These are phyloP conservation scores for Pontederia crassipes DNA, from an alignment of 176 grass and related monocot genomes.

Conservation along the genomic window DNA sequence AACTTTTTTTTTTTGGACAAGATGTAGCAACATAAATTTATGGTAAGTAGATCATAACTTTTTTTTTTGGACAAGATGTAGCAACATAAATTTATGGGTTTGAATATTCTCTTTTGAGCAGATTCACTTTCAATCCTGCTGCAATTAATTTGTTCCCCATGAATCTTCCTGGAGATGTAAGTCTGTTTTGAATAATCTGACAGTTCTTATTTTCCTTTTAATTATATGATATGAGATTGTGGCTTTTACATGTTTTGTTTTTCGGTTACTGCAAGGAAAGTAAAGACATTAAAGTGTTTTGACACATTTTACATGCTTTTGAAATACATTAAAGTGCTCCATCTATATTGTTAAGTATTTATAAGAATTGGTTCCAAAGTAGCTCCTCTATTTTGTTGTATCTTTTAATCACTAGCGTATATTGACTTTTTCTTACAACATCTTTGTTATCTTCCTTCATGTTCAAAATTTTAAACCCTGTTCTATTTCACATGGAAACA, in stretches of 20 bases:
- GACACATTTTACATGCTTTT: too few species aligned
- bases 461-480: too few species aligned
- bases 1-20: neutral
- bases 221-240: neutral
- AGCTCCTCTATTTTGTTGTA: too few species aligned
- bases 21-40: neutral
- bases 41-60: neutral
- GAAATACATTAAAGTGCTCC: too few species aligned
- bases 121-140: constrained; percentile 82
- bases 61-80: neutral
- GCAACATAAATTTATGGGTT: neutral
- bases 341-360: too few species aligned
- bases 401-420: too few species aligned
- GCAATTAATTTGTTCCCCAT: constrained; percentile 89
- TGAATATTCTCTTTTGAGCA: constrained; percentile 27
- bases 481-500: too few species aligned
- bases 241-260: neutral
- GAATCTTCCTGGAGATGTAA: constrained; percentile 89
- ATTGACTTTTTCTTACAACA: too few species aligned
- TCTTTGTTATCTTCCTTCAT: too few species aligned
- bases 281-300: too few species aligned
- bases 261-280: too few species aligned
- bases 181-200: constrained; percentile 13
- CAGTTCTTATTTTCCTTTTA: constrained; percentile 17
- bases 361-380: too few species aligned